These are phyloP conservation scores for Plasmopara viticola DNA, from an alignment of 352 stramenopile species.

Conservation along the genomic window DNA sequence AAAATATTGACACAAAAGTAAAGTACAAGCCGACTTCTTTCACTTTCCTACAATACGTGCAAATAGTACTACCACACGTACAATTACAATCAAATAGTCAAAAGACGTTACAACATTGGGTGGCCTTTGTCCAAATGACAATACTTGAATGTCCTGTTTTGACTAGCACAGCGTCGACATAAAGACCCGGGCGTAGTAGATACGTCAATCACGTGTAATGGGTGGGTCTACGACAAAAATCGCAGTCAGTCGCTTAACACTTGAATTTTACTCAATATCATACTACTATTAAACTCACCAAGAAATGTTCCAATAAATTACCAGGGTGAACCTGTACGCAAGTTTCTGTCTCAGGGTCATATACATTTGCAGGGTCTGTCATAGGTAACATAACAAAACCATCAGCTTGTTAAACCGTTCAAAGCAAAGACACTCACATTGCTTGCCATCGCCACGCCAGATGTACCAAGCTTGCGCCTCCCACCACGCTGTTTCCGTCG, in stretches of 20 bases:
- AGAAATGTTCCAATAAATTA: conserved; percentile 51
- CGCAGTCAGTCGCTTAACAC: too few relatives aligned
- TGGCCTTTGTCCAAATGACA: conserved; percentile 74
- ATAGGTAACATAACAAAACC: neutral
- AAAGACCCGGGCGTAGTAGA: conserved; percentile 33
- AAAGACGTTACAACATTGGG: conserved; percentile 46
- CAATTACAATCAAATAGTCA: too few relatives aligned
- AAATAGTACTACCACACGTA: too few relatives aligned
- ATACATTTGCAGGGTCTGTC: conserved; percentile 46
- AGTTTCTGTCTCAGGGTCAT: conserved; percentile 37
- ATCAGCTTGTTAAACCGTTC: neutral
- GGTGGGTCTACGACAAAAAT: conserved; percentile 39
- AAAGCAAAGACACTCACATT: conserved; percentile 32
- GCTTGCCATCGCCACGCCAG: conserved; percentile 55
- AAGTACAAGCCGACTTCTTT: neutral
- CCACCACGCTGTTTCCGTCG: conserved; percentile 62
- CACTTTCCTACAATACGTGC: too few relatives aligned
- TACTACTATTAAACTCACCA: conserved; percentile 22
- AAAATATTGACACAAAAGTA: too few relatives aligned
- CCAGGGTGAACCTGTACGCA: conserved; percentile 37
- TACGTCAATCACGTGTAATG: conserved; percentile 70
- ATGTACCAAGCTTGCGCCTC: conserved; percentile 82
- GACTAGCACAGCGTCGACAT: conserved; percentile 35
- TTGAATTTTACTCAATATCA: conserved; percentile 1
- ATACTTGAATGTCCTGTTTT: conserved; percentile 44